Evolutionary conservation across 345 rosid species (phyloP).

Genomic region (Boechera stricta): DNA sequence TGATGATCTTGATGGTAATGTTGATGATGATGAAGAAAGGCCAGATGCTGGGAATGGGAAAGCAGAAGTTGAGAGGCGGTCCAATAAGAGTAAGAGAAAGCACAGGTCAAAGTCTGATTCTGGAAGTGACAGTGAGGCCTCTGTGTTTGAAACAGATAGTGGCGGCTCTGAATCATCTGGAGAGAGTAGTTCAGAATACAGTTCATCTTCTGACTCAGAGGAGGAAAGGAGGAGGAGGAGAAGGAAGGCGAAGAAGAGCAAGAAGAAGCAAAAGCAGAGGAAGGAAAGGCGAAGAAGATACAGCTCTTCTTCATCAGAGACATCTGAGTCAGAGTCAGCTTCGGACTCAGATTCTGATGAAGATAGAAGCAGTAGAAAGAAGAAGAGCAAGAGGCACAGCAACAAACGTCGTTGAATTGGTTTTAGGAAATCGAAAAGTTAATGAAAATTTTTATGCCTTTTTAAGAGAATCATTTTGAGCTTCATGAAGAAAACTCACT

Average conservation of each 20-base stretch:
- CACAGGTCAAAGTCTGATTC: conserved; percentile 67
- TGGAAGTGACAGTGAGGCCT: conserved; percentile 83
- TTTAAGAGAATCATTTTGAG: conserved; percentile 28
- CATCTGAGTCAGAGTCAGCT: conserved; percentile 71
- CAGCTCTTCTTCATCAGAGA: conserved; percentile 80
- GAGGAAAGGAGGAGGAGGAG: conserved; percentile 66
- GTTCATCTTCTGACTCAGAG: conserved; percentile 79
- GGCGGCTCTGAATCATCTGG: conserved; percentile 67
- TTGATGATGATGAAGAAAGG: conserved; percentile 45
- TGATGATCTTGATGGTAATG: conserved; percentile 49
- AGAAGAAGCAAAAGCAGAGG: conserved; percentile 60
- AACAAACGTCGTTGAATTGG: conserved; percentile 52
- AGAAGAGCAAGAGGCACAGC: conserved; percentile 68
- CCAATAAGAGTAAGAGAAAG: conserved; percentile 91
- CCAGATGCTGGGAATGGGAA: conserved; percentile 32
- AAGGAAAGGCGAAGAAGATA: conserved; percentile 59
- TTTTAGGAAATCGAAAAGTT: conserved; percentile 5
- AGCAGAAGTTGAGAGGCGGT: conserved; percentile 51
- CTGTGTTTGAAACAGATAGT: conserved; percentile 86
- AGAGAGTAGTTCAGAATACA: conserved; percentile 64
- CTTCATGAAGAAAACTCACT: conserved; percentile 28
- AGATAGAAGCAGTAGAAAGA: conserved; percentile 62
- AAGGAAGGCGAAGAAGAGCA: conserved; percentile 76
- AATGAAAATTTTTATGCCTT: not conserved
- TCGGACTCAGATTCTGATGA: conserved; percentile 81